Conservation (phyloP, 305 asterid species). For the Coffea humblotiana region DNA sequence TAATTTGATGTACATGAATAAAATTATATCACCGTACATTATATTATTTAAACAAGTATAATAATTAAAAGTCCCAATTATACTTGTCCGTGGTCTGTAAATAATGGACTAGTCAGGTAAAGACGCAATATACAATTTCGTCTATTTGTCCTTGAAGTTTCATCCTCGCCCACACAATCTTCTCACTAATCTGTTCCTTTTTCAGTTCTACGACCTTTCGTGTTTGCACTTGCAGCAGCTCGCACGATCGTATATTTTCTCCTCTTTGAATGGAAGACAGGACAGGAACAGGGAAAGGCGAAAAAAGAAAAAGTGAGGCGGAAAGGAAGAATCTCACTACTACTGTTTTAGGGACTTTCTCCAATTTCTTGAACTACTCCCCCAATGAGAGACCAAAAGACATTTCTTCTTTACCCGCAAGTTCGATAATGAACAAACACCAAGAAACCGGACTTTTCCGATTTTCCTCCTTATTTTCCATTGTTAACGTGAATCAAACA, state of each 20-base stretch:
- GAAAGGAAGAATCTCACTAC: neutral
- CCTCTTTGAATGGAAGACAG: neutral
- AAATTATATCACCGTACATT: too few relatives aligned
- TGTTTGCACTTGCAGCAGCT: neutral
- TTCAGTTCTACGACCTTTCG: neutral
- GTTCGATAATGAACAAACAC: neutral
- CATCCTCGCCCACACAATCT: neutral
- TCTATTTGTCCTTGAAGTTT: too few relatives aligned
- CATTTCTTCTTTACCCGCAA: neutral
- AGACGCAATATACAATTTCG: too few relatives aligned
- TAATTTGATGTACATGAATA: too few relatives aligned
- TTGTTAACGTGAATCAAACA: too few relatives aligned
- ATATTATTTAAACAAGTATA: too few relatives aligned
- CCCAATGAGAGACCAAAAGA: too few relatives aligned
- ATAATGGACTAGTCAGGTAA: too few relatives aligned
- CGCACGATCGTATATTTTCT: neutral
- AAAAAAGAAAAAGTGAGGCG: neutral
- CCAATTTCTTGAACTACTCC: neutral
- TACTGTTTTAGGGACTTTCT: neutral
- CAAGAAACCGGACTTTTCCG: neutral
- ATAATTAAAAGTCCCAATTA: too few relatives aligned
- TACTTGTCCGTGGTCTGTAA: too few relatives aligned
- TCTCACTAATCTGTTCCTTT: neutral
- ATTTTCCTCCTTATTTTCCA: neutral
- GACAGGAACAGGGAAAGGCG: slow-evolving; percentile 7